Evolutionary conservation across 2,329 filamentous ascomycete species (phyloP).

Genomic region (Calonectria crousiana): DNA sequence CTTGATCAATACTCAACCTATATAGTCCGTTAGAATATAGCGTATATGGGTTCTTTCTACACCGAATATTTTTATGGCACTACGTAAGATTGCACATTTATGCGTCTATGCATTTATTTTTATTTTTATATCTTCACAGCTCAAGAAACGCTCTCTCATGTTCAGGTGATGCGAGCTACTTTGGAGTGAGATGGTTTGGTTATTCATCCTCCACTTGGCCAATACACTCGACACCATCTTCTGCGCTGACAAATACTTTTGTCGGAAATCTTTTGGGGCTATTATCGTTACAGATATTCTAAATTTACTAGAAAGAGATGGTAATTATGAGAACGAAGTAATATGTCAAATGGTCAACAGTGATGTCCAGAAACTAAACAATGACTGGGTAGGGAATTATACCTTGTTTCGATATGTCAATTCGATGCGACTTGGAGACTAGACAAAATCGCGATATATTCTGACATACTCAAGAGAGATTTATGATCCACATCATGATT

Average conservation of each 20-base stretch:
- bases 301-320: not conserved
- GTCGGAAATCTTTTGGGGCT: not conserved
- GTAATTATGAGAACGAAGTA: not conserved
- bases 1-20: too few relatives aligned
- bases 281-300: not conserved
- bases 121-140: not conserved
- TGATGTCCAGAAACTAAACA: not conserved
- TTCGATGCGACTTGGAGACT: not conserved
- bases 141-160: not conserved
- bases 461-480: not conserved
- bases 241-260: fast-evolving
- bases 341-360: not conserved
- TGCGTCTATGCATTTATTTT: too few relatives aligned
- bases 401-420: not conserved
- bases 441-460: not conserved
- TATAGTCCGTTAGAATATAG: too few relatives aligned
- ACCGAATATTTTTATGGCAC: too few relatives aligned
- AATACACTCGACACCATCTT: not conserved
- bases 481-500: not conserved
- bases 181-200: not conserved
- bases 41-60: too few relatives aligned
- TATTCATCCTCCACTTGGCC: too few relatives aligned
- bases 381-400: not conserved
- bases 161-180: not conserved
- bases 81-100: too few relatives aligned